Evolutionary conservation across 768 basidiomycete genomes (phyloP), one percentile per base, ranked within the genome.

Genomic region (Russula virescens): DNA sequence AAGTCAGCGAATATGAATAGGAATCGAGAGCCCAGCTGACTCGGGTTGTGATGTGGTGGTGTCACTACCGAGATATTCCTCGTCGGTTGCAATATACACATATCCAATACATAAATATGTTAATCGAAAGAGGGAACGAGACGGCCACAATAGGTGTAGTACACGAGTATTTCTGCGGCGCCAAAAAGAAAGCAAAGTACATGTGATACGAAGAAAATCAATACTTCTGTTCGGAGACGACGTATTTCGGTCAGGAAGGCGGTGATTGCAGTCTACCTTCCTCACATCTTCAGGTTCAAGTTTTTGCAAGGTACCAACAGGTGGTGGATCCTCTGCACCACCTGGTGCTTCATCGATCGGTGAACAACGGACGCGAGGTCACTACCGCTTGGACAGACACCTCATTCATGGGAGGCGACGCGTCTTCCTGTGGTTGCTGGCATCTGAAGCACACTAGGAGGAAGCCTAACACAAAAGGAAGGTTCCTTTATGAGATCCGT

Each of bases 311-410:
- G 34, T 35, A 42, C n/a, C 38, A 13, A 43, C 48, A 19, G 47
- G 31, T 26, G 23, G 43, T 2, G 55, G 7, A 16, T 31, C 53
- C 10, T 53, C 42, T 19, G 58, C 38, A n/a, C 25, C 57, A 25
- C 35, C 16, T n/a, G 52, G 25, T n/a, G 50, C n/a, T 34, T 59
- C 62, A 23, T 55, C 62, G n/a, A n/a, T n/a, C n/a, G n/a, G n/a
- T n/a, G n/a, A n/a, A n/a, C n/a, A n/a, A n/a, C n/a, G n/a, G 77
- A 75, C 9, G 83, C 78, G 34, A 97, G 75, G 70, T 94, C 85
- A 94, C 74, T 38, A 81, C 79, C 25, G 73, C 69, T 50, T 83
- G 81, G 1, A 89, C 71, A 14, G 78, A 76, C 5, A 75, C 66
- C 68, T 89, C 88, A 25, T 88, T 85, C 18, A 83, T 76, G 8